A percentile compares a stretch with the other conserved stretches of the same genome.
Conservation (phyloP, 768 basidiomycete species). For the Agrocybe pediades region DNA sequence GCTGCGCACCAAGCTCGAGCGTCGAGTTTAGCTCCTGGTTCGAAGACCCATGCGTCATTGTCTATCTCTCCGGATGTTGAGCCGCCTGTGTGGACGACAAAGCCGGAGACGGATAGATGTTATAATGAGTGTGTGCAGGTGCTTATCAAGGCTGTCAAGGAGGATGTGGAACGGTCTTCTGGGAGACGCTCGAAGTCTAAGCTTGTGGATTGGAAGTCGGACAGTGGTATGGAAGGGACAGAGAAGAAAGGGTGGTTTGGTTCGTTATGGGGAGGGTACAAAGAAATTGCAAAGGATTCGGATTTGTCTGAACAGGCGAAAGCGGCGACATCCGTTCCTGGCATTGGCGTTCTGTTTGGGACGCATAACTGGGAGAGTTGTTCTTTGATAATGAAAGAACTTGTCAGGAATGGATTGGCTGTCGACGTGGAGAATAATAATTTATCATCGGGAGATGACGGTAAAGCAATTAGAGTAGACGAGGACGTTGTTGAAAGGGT, state of each 20-base stretch:
- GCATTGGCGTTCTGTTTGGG: conserved; percentile 76
- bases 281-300: neutral
- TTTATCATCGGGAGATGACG: conserved; percentile 4
- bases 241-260: conserved; percentile 7
- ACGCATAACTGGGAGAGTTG: conserved; percentile 84
- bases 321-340: conserved; percentile 5
- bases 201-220: neutral
- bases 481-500: conserved; percentile 66
- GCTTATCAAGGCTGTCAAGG: conserved; percentile 57
- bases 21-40: neutral
- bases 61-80: conserved; percentile 59
- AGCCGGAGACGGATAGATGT: conserved; percentile 71
- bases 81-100: conserved; percentile 71
- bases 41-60: conserved; percentile 21
- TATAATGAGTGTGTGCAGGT: conserved; percentile 65
- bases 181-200: neutral
- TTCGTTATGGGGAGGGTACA: conserved; percentile 8
- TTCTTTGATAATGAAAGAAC: conserved; percentile 57
- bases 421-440: conserved; percentile 9
- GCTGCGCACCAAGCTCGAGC: conserved; percentile 40
- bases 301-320: neutral
- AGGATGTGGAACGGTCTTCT: conserved; percentile 43
- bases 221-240: neutral
- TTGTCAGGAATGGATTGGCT: conserved; percentile 55
- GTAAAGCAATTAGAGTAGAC: conserved; percentile 37